phyloP scores from a whole-genome alignment of 1,284 basidiomycete species.

The Pseudozyma pruni region DNA sequence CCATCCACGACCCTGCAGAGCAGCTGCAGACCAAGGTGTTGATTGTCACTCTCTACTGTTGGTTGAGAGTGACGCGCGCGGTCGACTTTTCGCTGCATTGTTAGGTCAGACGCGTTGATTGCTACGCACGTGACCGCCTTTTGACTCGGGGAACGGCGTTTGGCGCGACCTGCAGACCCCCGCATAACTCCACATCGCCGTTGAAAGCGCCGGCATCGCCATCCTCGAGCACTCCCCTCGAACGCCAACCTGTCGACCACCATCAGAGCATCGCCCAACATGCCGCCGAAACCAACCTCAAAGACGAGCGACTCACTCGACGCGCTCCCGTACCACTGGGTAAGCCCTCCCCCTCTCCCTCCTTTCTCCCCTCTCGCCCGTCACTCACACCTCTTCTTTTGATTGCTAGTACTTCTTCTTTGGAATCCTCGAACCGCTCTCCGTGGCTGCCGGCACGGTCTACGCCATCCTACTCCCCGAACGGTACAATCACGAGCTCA shows the following conservation, averaged over 20 bases:
- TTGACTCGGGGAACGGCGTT: too few relatives aligned
- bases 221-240: too few relatives aligned
- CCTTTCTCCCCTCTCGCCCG: not conserved
- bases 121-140: slow-evolving; percentile 14
- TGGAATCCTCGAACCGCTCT: slow-evolving; percentile 56
- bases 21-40: slow-evolving; percentile 10
- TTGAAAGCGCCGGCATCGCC: too few relatives aligned
- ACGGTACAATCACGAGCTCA: slow-evolving; percentile 54
- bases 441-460: slow-evolving; percentile 43
- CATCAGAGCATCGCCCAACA: not conserved
- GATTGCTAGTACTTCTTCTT: slow-evolving; percentile 62
- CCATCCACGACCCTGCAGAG: not conserved
- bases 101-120: too few relatives aligned
- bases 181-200: too few relatives aligned
- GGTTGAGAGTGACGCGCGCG: slow-evolving; percentile 22
- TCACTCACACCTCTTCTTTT: not conserved
- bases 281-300: not conserved
- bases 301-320: slow-evolving; percentile 3
- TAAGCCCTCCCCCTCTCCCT: slow-evolving; percentile 2
- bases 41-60: slow-evolving; percentile 22
- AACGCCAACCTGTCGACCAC: too few relatives aligned
- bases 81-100: not conserved
- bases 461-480: slow-evolving; percentile 53
- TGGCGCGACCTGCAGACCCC: too few relatives aligned
- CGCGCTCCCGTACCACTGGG: slow-evolving; percentile 44